Evolutionary conservation across 208 protist species (phyloP), one percentile per base, ranked within the genome.

Genomic region (Trypanosoma boissoni): DNA sequence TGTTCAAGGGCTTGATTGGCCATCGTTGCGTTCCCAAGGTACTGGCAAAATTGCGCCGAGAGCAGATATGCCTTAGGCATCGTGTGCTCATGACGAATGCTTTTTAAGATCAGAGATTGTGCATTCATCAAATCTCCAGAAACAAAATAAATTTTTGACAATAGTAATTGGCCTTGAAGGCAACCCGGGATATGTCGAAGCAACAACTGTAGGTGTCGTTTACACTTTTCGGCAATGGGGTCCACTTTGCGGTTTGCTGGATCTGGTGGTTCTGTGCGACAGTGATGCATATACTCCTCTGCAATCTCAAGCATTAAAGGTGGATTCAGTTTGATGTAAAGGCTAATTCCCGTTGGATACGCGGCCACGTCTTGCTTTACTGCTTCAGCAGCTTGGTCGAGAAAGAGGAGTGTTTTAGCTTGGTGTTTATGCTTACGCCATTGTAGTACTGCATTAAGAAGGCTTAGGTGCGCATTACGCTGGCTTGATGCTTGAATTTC

Each of bases 1-100:
- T 94, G 83, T 58, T 97, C 90, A 6, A 98, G 82, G 6, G 89
- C 79, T 24, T 87, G 74, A 29, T 42, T 60, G 3, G 96, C 96
- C n/a, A 86, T 50, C 34, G 65, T 78, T 32, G 78, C 59, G 29
- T 97, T 85, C 12, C 92, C 88, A 63, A 88, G 73, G 51, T 90
- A 82, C 44, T 92, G 78, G 45, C 80, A 88, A 32, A 98, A 88
- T 64, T 97, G 93, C 18, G 93, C 91, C 8, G 79, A 86, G 14
- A 98, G 73, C 18, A 98, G 76, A 59, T 95, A 87, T 2, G 85
- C 88, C 27, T 94, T 80, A n/a, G 85, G 68, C 6, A 89, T 59
- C 8, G 77, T 68, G 42, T 86, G 81, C 53, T 97, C 86, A 57
- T 91, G 70, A 20, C 77, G 62, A 43, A 96, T 71, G 29, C 75